Evolutionary conservation across 176 grass and related monocot species (phyloP).

Genomic region (Cenchrus purpureus): DNA sequence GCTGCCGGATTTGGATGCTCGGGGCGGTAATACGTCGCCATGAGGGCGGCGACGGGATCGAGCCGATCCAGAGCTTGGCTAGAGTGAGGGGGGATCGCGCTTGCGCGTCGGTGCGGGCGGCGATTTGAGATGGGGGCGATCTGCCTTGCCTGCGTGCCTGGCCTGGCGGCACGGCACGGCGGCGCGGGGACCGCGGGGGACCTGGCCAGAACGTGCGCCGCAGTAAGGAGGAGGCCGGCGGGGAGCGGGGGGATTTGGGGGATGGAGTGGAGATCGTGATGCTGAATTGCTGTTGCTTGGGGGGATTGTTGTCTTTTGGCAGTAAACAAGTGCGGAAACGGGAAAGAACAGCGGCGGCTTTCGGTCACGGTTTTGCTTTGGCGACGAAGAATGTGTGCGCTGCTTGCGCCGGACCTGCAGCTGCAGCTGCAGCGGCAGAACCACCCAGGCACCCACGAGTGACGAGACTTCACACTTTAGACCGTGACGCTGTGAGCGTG

Average conservation of each 20-base stretch:
- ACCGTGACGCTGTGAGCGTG: too few species aligned
- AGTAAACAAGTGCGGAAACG: slow-evolving; percentile 18
- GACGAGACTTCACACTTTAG: background rate
- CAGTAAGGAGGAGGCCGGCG: background rate
- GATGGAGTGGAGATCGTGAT: slow-evolving; percentile 12
- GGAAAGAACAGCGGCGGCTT: slow-evolving; percentile 26
- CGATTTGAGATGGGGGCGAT: slow-evolving; percentile 24
- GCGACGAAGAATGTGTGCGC: background rate
- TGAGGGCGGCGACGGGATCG: background rate
- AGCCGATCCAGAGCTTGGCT: slow-evolving; percentile 7
- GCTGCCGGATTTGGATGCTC: slow-evolving; percentile 12
- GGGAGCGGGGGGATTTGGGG: background rate
- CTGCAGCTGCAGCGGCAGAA: background rate
- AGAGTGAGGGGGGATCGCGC: background rate
- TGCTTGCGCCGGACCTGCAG: background rate
- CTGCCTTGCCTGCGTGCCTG: background rate
- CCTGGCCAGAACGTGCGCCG: slow-evolving; percentile 42
- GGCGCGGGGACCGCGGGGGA: slow-evolving; percentile 14
- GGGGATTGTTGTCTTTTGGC: background rate
- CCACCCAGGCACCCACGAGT: background rate
- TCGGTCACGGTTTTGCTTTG: slow-evolving; percentile 11
- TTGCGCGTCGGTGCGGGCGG: background rate
- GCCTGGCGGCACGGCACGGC: background rate
- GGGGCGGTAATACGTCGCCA: slow-evolving; percentile 37
- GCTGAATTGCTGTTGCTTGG: background rate